These are phyloP conservation scores for Rubroboletus satanas DNA, from an alignment of 768 basidiomycete genomes.

Conservation along the genomic window DNA sequence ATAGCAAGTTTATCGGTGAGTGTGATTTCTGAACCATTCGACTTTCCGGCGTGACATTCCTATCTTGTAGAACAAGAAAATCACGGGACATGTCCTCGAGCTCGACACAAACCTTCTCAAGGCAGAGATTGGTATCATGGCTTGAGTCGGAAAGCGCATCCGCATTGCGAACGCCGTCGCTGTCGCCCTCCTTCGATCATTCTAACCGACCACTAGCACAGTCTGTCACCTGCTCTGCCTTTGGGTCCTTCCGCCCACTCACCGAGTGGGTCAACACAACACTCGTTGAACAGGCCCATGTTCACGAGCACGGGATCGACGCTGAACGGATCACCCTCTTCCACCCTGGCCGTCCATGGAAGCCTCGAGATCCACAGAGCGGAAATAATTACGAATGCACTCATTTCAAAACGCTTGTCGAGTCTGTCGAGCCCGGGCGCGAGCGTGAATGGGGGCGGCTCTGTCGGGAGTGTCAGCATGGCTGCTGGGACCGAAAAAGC, in stretches of 20 bases:
- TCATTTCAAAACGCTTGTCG: no score
- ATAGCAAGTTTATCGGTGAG: conserved; percentile 82
- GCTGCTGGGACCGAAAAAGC: conserved; percentile 12
- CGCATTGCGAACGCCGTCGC: conserved; percentile 86
- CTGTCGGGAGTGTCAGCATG: conserved; percentile 15
- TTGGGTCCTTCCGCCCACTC: conserved; percentile 34
- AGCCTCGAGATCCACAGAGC: conserved; percentile 30
- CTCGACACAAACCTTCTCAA: conserved; percentile 90
- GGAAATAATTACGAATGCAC: conserved; percentile 24
- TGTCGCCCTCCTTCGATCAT: conserved; percentile 51
- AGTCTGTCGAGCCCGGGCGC: background rate
- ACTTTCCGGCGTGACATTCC: background rate
- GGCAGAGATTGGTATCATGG: conserved; percentile 41
- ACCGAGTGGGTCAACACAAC: conserved; percentile 36
- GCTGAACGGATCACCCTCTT: conserved; percentile 16
- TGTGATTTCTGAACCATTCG: background rate
- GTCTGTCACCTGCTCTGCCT: conserved; percentile 15
- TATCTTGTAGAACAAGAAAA: conserved; percentile 83
- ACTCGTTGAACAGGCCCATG: conserved; percentile 20
- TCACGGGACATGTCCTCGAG: conserved; percentile 94
- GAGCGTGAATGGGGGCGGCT: conserved; percentile 24
- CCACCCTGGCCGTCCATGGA: background rate
- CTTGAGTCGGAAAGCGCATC: conserved; percentile 82
- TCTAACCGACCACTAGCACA: conserved; percentile 45
- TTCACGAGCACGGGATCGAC: conserved; percentile 31